Percentiles rank a stretch among this genome's conserved stretches.
Evolutionary conservation across 768 basidiomycete species (phyloP).

Genomic region (Exsudoporus frostii): DNA sequence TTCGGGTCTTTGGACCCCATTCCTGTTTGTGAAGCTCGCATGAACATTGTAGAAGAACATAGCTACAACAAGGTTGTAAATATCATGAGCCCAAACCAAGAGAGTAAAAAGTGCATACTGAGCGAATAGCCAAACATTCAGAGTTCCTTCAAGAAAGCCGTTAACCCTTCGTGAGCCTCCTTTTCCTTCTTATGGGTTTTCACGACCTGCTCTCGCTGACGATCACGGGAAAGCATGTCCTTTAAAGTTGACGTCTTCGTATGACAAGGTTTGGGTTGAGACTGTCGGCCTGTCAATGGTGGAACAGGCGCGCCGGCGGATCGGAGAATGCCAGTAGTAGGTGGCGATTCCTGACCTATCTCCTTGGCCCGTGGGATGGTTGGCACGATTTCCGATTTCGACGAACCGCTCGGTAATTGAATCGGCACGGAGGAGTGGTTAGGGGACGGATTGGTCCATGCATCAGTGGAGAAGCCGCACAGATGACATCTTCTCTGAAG

Average conservation of each 20-base stretch:
- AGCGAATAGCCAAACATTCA: neutral
- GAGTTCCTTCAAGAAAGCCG: constrained; percentile 43
- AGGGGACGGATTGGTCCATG: neutral
- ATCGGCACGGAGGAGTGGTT: neutral
- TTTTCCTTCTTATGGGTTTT: constrained; percentile 20
- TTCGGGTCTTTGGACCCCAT: neutral
- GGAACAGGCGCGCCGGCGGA: neutral
- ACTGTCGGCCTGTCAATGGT: constrained; percentile 21
- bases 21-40: no score
- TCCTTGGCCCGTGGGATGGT: neutral
- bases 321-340: neutral
- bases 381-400: neutral
- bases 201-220: constrained; percentile 38
- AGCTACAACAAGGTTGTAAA: neutral
- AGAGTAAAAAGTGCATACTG: neutral
- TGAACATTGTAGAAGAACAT: no score
- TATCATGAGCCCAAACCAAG: neutral
- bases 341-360: neutral
- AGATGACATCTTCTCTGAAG: constrained; percentile 17
- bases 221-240: constrained; percentile 61
- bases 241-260: constrained; percentile 48
- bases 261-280: constrained; percentile 38
- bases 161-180: constrained; percentile 40
- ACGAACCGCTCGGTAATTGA: neutral
- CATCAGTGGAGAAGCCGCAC: constrained; percentile 18